These are phyloP conservation scores for Aureobasidium namibiae DNA, from an alignment of 2,329 filamentous ascomycete species.

Conservation along the genomic window DNA sequence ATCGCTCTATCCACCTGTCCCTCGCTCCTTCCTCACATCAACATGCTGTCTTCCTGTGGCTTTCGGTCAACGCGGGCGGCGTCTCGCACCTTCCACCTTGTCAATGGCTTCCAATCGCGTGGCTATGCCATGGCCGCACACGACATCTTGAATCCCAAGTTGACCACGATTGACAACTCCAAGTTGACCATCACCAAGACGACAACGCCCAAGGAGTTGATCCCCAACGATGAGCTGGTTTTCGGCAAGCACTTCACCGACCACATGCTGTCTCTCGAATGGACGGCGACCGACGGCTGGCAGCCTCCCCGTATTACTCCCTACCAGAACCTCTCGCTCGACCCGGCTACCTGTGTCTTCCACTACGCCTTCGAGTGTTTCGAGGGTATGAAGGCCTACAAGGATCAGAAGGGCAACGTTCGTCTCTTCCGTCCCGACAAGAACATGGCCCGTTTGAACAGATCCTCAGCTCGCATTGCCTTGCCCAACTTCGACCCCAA, in stretches of 20 bases:
- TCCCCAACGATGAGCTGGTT: slow-evolving; percentile 70
- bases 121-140: slow-evolving; percentile 42
- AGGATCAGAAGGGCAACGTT: slow-evolving; percentile 68
- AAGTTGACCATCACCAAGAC: slow-evolving; percentile 70
- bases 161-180: slow-evolving; percentile 65
- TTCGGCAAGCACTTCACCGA: slow-evolving; percentile 92
- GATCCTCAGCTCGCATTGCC: slow-evolving; percentile 82
- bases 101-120: neutral
- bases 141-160: slow-evolving; percentile 42
- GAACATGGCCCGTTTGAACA: slow-evolving; percentile 95
- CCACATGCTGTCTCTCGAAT: slow-evolving; percentile 94
- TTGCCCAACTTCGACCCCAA: slow-evolving; percentile 75
- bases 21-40: neutral
- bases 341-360: slow-evolving; percentile 93
- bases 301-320: slow-evolving; percentile 72
- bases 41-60: slow-evolving; percentile 13
- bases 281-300: slow-evolving; percentile 83
- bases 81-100: neutral
- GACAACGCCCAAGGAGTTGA: slow-evolving; percentile 62
- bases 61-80: slow-evolving; percentile 18
- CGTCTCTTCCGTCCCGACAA: slow-evolving; percentile 88
- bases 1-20: neutral
- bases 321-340: slow-evolving; percentile 94
- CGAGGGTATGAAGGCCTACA: slow-evolving; percentile 99
- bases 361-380: slow-evolving; percentile 98